Evolutionary conservation across 306 rosid species (phyloP).

Genomic region (Acmispon strigosus): DNA sequence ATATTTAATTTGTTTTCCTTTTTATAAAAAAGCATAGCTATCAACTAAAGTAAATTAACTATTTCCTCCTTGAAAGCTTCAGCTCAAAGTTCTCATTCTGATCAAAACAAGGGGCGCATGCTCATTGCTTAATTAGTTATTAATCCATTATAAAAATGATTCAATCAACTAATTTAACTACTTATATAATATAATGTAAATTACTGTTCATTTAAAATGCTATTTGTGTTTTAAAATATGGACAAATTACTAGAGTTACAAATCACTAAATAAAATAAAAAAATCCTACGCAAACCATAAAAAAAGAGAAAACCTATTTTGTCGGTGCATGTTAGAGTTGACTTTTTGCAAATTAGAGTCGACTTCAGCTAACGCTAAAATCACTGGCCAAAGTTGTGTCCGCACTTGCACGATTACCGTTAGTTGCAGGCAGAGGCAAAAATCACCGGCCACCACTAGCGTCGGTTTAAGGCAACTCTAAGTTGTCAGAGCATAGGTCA

Average conservation of each 20-base stretch:
- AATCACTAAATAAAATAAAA: not conserved
- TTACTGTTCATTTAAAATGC: not conserved
- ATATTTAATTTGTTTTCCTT: not conserved
- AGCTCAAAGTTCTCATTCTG: not conserved
- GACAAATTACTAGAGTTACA: not conserved
- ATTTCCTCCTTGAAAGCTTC: not conserved
- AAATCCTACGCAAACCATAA: too few species aligned
- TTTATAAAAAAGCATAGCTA: not conserved
- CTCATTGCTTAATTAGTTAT: not conserved
- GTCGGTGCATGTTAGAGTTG: too few species aligned
- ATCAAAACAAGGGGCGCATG: not conserved
- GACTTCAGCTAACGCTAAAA: too few species aligned
- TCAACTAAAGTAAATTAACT: not conserved
- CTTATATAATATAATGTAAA: not conserved
- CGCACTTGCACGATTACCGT: too few species aligned
- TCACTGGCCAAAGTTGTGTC: too few species aligned
- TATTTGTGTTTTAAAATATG: not conserved
- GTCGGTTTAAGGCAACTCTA: too few species aligned
- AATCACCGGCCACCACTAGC: too few species aligned
- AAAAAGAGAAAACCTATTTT: too few species aligned
- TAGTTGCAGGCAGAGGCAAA: too few species aligned
- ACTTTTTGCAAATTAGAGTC: too few species aligned
- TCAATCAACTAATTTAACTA: not conserved
- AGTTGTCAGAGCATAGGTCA: too few species aligned
- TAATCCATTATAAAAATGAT: not conserved